A percentile compares a stretch with the other conserved stretches of the same genome.
phyloP scores from a whole-genome alignment of 2,329 filamentous ascomycete genomes.

The Paraphoma chrysanthemicola region DNA sequence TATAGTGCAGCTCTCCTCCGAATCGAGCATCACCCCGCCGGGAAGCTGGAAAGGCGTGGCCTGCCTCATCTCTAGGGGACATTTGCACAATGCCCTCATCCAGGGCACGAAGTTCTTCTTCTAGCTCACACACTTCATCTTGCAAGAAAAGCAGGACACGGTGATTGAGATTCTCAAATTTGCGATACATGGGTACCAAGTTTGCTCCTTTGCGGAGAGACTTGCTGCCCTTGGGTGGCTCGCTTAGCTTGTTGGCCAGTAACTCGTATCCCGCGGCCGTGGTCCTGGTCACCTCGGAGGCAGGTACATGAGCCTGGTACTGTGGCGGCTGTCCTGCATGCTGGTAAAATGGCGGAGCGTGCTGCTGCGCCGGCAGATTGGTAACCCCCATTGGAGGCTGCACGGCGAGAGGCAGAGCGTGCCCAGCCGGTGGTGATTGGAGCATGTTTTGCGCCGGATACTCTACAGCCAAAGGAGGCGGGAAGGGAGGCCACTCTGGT shows the following conservation, averaged over 20 bases:
- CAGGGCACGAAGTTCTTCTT: constrained; percentile 75
- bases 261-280: constrained; percentile 48
- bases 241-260: constrained; percentile 45
- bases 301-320: constrained; percentile 30
- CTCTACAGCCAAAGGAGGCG: constrained; percentile 32
- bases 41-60: constrained; percentile 61
- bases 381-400: constrained; percentile 29
- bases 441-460: constrained; percentile 24
- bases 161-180: constrained; percentile 83
- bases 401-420: constrained; percentile 30
- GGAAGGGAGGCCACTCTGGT: constrained; percentile 33
- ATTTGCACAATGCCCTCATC: constrained; percentile 65
- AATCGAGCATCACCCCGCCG: constrained; percentile 63
- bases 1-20: constrained; percentile 65
- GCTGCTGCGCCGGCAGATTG: constrained; percentile 15
- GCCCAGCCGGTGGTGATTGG: constrained; percentile 26
- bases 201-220: constrained; percentile 13
- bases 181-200: constrained; percentile 74
- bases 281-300: constrained; percentile 30
- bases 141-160: constrained; percentile 82
- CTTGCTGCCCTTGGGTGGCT: constrained; percentile 30
- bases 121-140: constrained; percentile 81
- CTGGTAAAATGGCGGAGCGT: constrained; percentile 25
- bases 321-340: constrained; percentile 33
- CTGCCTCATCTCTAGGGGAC: constrained; percentile 33